Conservation (phyloP, 495 filamentous ascomycete species). For the Cercophora samala region DNA sequence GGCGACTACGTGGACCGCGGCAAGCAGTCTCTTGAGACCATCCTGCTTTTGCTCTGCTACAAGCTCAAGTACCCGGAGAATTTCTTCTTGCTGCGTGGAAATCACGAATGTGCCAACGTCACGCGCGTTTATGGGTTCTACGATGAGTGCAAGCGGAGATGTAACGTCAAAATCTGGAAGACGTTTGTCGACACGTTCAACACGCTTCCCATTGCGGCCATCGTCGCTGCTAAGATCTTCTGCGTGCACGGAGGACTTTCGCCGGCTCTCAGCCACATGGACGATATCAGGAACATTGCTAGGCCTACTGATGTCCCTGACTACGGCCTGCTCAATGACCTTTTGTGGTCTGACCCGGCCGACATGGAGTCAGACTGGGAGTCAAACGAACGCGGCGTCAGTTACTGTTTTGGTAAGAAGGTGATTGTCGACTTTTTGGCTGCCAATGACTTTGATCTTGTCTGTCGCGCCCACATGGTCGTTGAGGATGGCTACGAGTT, state of each 20-base stretch:
- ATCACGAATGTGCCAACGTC: constrained; percentile 98
- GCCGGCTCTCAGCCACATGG: constrained; percentile 90
- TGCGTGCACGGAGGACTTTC: constrained; percentile 97
- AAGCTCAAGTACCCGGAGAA: constrained; percentile 99
- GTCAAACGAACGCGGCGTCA: constrained; percentile 93
- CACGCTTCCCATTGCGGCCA: constrained; percentile 88
- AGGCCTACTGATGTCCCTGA: constrained; percentile 96
- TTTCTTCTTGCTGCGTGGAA: constrained; percentile 95
- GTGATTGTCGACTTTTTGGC: constrained; percentile 97
- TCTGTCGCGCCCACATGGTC: constrained; percentile 98
- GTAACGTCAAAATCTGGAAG: constrained; percentile 99
- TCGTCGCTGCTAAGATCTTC: constrained; percentile 98
- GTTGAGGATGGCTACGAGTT: constrained; percentile 99
- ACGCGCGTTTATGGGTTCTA: constrained; percentile 99
- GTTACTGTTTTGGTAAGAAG: constrained; percentile 98
- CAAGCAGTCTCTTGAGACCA: constrained; percentile 96
- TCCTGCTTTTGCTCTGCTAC: constrained; percentile 92
- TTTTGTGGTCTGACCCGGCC: constrained; percentile 96
- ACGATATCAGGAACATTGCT: constrained; percentile 94
- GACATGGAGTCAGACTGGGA: constrained; percentile 99
- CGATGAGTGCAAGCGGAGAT: constrained; percentile 96
- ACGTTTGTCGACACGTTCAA: constrained; percentile 99
- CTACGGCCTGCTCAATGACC: constrained; percentile 92
- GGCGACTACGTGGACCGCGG: constrained; percentile 98
- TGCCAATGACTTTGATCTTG: constrained; percentile 92